phyloP scores from a whole-genome alignment of 2,329 filamentous ascomycete species.

The Ophiognomonia clavigignenti-juglandacearum region DNA sequence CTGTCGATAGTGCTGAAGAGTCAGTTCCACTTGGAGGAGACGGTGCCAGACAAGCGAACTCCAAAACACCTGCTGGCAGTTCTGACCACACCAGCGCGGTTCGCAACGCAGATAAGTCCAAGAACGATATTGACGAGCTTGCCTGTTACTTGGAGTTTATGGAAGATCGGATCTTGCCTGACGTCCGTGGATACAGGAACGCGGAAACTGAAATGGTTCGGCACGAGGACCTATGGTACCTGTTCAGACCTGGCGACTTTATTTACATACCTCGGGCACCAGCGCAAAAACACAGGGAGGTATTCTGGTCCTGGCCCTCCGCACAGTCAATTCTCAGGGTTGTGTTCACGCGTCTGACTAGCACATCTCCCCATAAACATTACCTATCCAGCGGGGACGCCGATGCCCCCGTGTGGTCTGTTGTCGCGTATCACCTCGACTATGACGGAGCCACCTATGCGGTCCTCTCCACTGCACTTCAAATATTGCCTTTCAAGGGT shows the following conservation, averaged over 20 bases:
- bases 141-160: neutral
- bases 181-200: neutral
- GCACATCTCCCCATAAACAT: fast-evolving
- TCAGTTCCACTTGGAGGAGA: neutral
- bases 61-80: neutral
- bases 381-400: neutral
- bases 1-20: neutral
- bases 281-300: fast-evolving
- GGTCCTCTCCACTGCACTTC: fast-evolving
- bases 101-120: fast-evolving
- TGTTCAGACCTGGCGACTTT: neutral
- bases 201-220: neutral
- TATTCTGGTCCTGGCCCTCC: fast-evolving
- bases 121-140: neutral
- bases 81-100: neutral
- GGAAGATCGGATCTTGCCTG: neutral
- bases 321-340: neutral
- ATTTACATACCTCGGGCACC: neutral
- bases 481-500: fast-evolving
- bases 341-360: neutral
- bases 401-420: neutral
- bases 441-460: neutral
- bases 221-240: neutral
- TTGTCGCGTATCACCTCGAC: neutral
- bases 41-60: neutral